Conservation (phyloP, 192 early-diverging fungal genomes). For the Blastocladiella britannica region DNA sequence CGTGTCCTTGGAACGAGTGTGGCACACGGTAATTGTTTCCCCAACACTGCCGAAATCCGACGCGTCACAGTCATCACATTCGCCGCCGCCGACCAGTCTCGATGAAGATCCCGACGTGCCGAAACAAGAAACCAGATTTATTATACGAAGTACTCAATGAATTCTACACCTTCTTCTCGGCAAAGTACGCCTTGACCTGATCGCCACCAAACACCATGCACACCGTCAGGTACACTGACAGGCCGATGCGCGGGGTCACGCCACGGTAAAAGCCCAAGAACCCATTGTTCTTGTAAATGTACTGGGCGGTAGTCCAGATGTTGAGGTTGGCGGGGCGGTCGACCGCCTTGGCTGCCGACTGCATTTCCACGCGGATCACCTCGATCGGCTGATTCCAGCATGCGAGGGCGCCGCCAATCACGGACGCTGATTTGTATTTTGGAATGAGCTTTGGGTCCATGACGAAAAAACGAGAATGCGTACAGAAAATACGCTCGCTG, state of each 20-base stretch:
- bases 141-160: too few species aligned
- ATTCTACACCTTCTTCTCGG: too few species aligned
- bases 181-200: slow-evolving; percentile 24
- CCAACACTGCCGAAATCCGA: too few species aligned
- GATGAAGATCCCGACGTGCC: too few species aligned
- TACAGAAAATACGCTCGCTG: slow-evolving; percentile 14
- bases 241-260: slow-evolving; percentile 52
- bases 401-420: slow-evolving; percentile 68
- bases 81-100: too few species aligned
- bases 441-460: not conserved
- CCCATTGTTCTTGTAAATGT: slow-evolving; percentile 81
- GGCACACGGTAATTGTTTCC: too few species aligned
- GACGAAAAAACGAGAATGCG: not conserved
- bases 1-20: too few species aligned
- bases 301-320: slow-evolving; percentile 58
- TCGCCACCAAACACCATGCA: slow-evolving; percentile 79
- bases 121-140: too few species aligned
- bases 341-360: slow-evolving; percentile 68
- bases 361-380: slow-evolving; percentile 98
- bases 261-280: slow-evolving; percentile 81
- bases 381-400: slow-evolving; percentile 99
- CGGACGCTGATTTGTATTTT: slow-evolving; percentile 29
- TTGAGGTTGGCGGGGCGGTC: slow-evolving; percentile 84
- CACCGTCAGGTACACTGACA: slow-evolving; percentile 65
- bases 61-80: too few species aligned